phyloP scores from a whole-genome alignment of 202 grass and related monocot genomes.

The Musa balbisiana region DNA sequence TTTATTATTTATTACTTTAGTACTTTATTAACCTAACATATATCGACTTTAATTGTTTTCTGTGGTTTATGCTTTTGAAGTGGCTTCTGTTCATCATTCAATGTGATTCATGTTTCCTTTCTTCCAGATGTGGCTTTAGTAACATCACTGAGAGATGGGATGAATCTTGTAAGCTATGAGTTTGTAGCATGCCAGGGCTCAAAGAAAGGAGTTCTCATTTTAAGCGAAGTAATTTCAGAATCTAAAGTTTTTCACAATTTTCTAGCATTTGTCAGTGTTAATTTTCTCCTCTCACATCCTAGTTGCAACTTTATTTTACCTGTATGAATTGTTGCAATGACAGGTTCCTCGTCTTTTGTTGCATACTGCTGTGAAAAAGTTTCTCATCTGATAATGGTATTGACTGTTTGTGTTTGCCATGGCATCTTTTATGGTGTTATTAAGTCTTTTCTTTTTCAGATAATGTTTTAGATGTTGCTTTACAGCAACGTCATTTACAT shows the following conservation, averaged over 20 bases:
- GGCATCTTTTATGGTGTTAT: background rate
- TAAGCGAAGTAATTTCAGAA: conserved; percentile 69
- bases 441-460: background rate
- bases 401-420: too few species aligned
- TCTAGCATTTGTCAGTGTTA: too few species aligned
- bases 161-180: conserved; percentile 99
- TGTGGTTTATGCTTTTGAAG: background rate
- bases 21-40: background rate
- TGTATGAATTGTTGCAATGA: background rate
- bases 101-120: conserved; percentile 25
- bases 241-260: background rate
- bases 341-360: background rate
- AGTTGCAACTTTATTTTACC: too few species aligned
- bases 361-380: background rate
- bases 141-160: conserved; percentile 93
- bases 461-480: background rate
- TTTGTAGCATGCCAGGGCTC: conserved; percentile 94
- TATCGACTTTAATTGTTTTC: background rate
- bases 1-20: background rate
- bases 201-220: conserved; percentile 93
- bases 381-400: too few species aligned
- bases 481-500: background rate
- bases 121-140: conserved; percentile 95
- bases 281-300: too few species aligned
- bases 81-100: background rate